phyloP scores from a whole-genome alignment of 352 stramenopile species.

The Pythium volutum region DNA sequence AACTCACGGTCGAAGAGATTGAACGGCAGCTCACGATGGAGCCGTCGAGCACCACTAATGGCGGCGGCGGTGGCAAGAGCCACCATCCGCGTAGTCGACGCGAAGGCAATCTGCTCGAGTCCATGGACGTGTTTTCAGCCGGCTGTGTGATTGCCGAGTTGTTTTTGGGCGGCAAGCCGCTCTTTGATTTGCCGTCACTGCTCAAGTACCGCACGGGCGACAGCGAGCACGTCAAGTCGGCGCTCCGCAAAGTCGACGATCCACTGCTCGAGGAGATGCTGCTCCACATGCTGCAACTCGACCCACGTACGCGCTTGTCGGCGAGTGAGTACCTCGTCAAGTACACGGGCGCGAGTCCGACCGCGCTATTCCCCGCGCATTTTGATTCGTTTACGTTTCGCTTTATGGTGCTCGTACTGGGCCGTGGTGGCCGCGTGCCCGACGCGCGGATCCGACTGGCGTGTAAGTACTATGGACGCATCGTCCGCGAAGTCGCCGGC shows the following conservation, averaged over 20 bases:
- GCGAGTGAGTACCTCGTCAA: constrained; percentile 88
- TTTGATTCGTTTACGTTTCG: constrained; percentile 89
- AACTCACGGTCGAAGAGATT: constrained; percentile 41
- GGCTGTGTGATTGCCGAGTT: constrained; percentile 97
- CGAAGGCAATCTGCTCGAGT: constrained; percentile 68
- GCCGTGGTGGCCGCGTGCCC: constrained; percentile 78
- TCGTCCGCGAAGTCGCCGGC: constrained; percentile 90
- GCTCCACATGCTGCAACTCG: constrained; percentile 93
- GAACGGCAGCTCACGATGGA: constrained; percentile 65
- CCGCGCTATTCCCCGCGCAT: constrained; percentile 73
- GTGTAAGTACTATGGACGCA: constrained; percentile 90
- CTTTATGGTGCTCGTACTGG: constrained; percentile 85
- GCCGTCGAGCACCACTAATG: too few species aligned
- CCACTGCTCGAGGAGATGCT: constrained; percentile 87
- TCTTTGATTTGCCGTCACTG: constrained; percentile 93
- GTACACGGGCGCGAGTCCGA: constrained; percentile 53
- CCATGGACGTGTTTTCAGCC: constrained; percentile 98
- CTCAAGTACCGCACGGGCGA: constrained; percentile 85
- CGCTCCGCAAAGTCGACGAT: constrained; percentile 93
- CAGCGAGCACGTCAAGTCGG: constrained; percentile 65
- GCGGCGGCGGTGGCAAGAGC: neutral
- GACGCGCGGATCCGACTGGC: constrained; percentile 93
- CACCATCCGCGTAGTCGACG: constrained; percentile 31
- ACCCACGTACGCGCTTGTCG: constrained; percentile 84
- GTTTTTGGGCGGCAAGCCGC: constrained; percentile 93